Base-by-base conservation (phyloP, 768 basidiomycete genomes). In the Calocybe cyanea region DNA sequence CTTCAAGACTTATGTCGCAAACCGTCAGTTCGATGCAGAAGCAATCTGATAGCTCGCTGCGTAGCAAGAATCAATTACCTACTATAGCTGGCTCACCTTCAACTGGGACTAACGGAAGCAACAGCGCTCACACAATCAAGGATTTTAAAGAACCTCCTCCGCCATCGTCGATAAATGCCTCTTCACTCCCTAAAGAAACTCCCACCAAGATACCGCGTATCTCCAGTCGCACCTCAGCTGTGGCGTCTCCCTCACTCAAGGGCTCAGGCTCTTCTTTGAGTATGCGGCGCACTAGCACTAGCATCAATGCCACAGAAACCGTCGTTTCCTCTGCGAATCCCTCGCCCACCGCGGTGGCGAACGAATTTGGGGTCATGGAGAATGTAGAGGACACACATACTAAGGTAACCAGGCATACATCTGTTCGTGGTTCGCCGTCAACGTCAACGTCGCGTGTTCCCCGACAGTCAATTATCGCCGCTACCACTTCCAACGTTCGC, bases 81-180 rank as follows among this genome's bases (percentile, higher is more conserved):
- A 93, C 93, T 9, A 95, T 95, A 45, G 91, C 92, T 23, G 93
- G 93, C 24, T 94, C 92, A 2, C 93, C 93, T 3, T 94, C 92
- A 10, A 87, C 92, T 38, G 86, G 83, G 38, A 80, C 79, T 23
- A 73, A 70, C 11, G 76, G 73, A 34, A 68, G 70, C 11, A 73
- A 72, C 42, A 67, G 64, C 44, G 65, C 69, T 37, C 74, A 74
- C 51, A 70, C 63, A 21, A 56, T 68, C 24, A 82, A 79, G 58
- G 83, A 85, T 24, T 57, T 63, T 8, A 79, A 75, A 54, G 84
- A 85, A 45, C 73, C 48, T 1, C 39, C 67, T 7, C 77, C 78
- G 8, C 70, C 76, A 9, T 61, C 77, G 32, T 58, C 71, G 45
- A 85, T 83, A 53, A 69, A 78, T 13, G 57, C 70, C 2, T 69